Percentiles rank a stretch among this genome's conserved stretches.
Evolutionary conservation across 1,139 yeast genomes (phyloP).

Genomic region (Kodamaea ohmeri): DNA sequence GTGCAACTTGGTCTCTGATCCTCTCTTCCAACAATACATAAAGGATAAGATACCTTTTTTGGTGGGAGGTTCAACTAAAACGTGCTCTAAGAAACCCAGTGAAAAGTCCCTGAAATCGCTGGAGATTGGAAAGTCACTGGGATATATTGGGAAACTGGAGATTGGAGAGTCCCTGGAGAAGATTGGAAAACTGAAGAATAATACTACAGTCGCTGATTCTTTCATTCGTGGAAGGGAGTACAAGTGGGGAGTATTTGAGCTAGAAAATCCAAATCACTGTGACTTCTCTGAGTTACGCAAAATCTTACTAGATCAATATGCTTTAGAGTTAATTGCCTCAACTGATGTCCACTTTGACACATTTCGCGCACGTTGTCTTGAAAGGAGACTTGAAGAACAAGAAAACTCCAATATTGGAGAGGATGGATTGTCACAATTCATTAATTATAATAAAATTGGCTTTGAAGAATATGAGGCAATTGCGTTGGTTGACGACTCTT

Average conservation of each 20-base stretch:
- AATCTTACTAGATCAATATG: constrained; percentile 49
- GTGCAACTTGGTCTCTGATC: constrained; percentile 54
- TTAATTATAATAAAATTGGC: constrained; percentile 37
- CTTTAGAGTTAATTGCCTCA: constrained; percentile 58
- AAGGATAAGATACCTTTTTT: constrained; percentile 54
- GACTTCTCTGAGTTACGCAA: constrained; percentile 56
- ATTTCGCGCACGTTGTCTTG: constrained; percentile 46
- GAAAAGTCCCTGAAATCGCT: no score
- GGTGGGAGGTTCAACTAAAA: constrained; percentile 46
- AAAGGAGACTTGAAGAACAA: constrained; percentile 30
- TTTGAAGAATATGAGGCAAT: constrained; percentile 37
- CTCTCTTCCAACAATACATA: constrained; percentile 29
- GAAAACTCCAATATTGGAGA: background rate
- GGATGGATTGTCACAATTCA: constrained; percentile 18
- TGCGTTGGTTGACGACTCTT: constrained; percentile 39
- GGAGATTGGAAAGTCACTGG: no score
- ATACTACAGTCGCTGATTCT: background rate
- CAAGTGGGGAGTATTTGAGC: constrained; percentile 73
- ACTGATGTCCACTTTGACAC: constrained; percentile 58
- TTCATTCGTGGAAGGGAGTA: constrained; percentile 33
- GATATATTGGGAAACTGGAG: no score
- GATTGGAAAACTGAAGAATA: background rate
- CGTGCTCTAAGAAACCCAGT: no score
- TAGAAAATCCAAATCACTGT: constrained; percentile 63
- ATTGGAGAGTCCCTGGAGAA: no score